Conservation (phyloP, 306 rosid species). For the Leucaena leucocephala region DNA sequence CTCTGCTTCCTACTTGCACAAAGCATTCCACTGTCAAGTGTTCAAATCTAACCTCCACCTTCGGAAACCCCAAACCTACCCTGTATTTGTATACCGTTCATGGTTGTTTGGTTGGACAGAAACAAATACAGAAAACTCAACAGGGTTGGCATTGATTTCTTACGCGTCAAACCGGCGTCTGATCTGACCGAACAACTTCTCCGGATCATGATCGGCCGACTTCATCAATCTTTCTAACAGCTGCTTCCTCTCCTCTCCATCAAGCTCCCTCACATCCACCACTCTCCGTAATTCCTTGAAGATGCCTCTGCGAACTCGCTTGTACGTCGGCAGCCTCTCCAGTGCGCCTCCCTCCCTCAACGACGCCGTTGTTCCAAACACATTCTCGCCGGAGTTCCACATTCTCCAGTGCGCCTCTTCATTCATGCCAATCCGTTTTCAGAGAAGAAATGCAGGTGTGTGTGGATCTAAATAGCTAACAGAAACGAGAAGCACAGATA, state of each 20-base stretch:
- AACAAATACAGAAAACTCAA: background rate
- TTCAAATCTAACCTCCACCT: constrained; percentile 89
- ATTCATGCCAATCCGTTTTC: background rate
- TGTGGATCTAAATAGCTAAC: background rate
- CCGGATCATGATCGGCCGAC: constrained; percentile 68
- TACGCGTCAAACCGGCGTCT: constrained; percentile 79
- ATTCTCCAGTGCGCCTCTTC: constrained; percentile 39
- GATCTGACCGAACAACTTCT: constrained; percentile 66
- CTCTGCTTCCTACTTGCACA: constrained; percentile 95
- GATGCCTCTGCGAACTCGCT: constrained; percentile 76
- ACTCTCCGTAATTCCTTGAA: constrained; percentile 64
- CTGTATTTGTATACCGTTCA: constrained; percentile 41
- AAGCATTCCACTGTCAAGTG: constrained; percentile 74
- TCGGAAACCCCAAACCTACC: constrained; percentile 81
- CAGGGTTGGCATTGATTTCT: constrained; percentile 3
- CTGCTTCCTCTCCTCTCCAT: constrained; percentile 68
- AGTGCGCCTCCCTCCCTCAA: constrained; percentile 65
- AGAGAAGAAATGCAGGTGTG: background rate
- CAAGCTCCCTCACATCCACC: constrained; percentile 68
- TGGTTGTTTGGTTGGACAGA: background rate
- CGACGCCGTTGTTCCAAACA: constrained; percentile 65
- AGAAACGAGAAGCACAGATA: background rate
- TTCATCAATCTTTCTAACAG: constrained; percentile 63
- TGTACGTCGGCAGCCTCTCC: constrained; percentile 88
- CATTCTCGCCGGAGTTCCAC: constrained; percentile 95